phyloP scores from a whole-genome alignment of 257 asterid genomes.

The Solanum etuberosum region DNA sequence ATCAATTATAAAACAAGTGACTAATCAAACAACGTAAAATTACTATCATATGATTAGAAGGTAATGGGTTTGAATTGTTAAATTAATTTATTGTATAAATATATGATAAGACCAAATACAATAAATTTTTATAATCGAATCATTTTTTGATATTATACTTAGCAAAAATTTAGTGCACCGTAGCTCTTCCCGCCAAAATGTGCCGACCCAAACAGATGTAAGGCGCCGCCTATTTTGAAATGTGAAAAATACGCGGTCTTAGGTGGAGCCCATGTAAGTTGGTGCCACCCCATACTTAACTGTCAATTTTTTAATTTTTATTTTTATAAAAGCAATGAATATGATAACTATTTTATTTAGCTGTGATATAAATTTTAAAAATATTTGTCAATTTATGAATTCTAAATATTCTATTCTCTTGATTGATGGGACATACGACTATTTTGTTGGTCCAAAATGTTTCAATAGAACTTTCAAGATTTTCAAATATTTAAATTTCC shows the following conservation, averaged over 20 bases:
- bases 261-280: constrained; percentile 42
- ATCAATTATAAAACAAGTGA: background rate
- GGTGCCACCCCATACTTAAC: constrained; percentile 60
- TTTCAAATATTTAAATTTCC: background rate
- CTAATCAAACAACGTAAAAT: too few relatives aligned
- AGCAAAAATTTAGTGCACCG: too few relatives aligned
- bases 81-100: too few relatives aligned
- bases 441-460: background rate
- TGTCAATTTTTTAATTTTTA: constrained; percentile 12
- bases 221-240: constrained; percentile 50
- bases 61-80: too few relatives aligned
- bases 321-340: too few relatives aligned
- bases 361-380: too few relatives aligned
- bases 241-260: constrained; percentile 11
- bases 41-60: too few relatives aligned
- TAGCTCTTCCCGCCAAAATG: constrained; percentile 33
- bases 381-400: background rate
- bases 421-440: background rate
- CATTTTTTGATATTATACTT: too few relatives aligned
- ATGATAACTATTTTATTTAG: background rate
- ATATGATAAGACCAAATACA: too few relatives aligned
- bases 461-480: background rate
- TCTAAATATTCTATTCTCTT: background rate
- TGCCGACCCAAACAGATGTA: background rate
- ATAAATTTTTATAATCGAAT: too few relatives aligned